Base-by-base conservation (phyloP, 192 early-diverging fungal species). In the Phlyctochytrium planicorne region DNA sequence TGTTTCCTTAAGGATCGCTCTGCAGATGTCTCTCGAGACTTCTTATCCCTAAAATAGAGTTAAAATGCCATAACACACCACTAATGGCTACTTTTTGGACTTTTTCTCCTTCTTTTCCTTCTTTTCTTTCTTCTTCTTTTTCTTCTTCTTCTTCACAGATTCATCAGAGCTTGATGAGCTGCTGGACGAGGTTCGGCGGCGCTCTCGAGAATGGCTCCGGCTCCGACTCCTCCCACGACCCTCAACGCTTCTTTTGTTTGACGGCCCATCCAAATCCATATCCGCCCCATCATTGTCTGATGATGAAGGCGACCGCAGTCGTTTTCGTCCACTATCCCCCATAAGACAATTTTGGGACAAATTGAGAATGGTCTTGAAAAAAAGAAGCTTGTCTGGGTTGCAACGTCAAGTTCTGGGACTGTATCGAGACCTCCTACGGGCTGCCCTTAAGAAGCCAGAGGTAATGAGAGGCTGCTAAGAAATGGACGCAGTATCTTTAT, bases 21-120 rank as follows among this genome's bases (percentile, higher is more conserved):
- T 27, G 55, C 55, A 10, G 55, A 14, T 29, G 20, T 14, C 55
- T 57, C 55, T 14, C 55, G 16, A 4, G 10, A 20, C 55, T 57
- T 57, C 27, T 57, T 57, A 57, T 57, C 55, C 25, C 55, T 57
- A 25, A 57, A 47, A 47, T 47, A 47, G 20, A 20, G 40, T 47
- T 20, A 47, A 47, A n/a, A n/a, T n/a, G n/a, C n/a, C n/a, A n/a
- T n/a, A n/a, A n/a, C n/a, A n/a, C n/a, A n/a, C n/a, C n/a, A n/a
- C n/a, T 20, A 20, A 14, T 47, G 6, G 40, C 40, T 47, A 47
- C 40, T 47, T 47, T 47, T 47, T 47, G 40, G 40, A 47, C 40
- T 47, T 47, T 47, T 47, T 47, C 6, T 47, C 40, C 40, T 47
- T 47, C 40, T 47, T 47, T 20, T 20, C 10, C 20, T 47, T 47